These are phyloP conservation scores for Akanthomyces lecanii DNA, from an alignment of 2,329 filamentous ascomycete genomes.

Conservation along the genomic window DNA sequence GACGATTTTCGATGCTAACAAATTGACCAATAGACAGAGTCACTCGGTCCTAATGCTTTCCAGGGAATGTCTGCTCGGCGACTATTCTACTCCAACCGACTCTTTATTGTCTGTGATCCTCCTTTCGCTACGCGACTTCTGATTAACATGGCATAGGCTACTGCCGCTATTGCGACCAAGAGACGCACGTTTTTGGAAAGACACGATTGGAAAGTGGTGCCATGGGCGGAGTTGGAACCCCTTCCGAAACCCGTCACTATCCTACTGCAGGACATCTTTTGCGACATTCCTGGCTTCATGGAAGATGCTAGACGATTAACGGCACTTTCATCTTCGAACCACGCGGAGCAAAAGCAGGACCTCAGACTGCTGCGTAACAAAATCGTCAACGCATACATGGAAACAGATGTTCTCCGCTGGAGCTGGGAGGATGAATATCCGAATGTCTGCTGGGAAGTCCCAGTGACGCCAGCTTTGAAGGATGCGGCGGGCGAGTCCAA, in stretches of 20 bases:
- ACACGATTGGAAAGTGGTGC: slow-evolving; percentile 13
- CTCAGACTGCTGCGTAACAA: background rate
- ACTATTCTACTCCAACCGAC: slow-evolving; percentile 4
- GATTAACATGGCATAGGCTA: background rate
- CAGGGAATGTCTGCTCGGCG: slow-evolving; percentile 14
- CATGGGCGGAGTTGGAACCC: slow-evolving; percentile 6
- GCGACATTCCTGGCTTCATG: slow-evolving; percentile 15
- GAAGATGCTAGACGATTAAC: background rate
- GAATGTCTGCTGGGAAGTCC: slow-evolving; percentile 6
- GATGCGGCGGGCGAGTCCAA: background rate
- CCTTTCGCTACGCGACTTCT: background rate
- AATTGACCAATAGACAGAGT: background rate
- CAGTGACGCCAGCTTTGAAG: background rate
- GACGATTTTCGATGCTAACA: background rate
- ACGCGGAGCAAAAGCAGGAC: background rate
- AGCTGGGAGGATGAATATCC: background rate
- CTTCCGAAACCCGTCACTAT: slow-evolving; percentile 11
- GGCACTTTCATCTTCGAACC: background rate
- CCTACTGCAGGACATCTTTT: slow-evolving; percentile 18
- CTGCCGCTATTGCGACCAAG: slow-evolving; percentile 16
- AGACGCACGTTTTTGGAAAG: slow-evolving; percentile 15
- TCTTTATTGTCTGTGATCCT: background rate
- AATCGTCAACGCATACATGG: background rate
- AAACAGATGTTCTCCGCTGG: background rate
- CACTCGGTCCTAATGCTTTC: slow-evolving; percentile 15